Conservation (phyloP, 129 eudicot genomes). For the Flaveria brownii region DNA sequence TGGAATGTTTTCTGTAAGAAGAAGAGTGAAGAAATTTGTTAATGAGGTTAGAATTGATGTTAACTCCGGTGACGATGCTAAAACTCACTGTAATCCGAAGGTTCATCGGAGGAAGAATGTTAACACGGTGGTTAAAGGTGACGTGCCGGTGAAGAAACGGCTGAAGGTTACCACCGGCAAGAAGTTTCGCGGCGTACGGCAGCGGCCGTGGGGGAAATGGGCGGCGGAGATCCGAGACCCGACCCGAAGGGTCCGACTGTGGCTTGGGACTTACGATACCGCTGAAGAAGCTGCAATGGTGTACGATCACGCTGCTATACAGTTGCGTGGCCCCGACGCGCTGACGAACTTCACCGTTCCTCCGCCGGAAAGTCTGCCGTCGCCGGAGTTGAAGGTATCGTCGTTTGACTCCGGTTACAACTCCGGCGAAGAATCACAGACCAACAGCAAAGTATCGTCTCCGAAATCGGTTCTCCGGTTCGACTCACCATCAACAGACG, state of each 20-base stretch:
- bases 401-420: slow-evolving; percentile 47
- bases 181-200: slow-evolving; percentile 96
- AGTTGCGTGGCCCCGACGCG: slow-evolving; percentile 97
- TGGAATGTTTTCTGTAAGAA: slow-evolving; percentile 21
- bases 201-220: slow-evolving; percentile 99
- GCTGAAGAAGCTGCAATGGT: slow-evolving; percentile 99
- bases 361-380: background rate
- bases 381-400: slow-evolving; percentile 21
- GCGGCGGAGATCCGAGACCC: slow-evolving; percentile 99
- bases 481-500: slow-evolving; percentile 30
- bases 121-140: slow-evolving; percentile 19
- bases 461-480: slow-evolving; percentile 75
- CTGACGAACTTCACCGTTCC: slow-evolving; percentile 78
- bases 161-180: slow-evolving; percentile 36
- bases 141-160: slow-evolving; percentile 29
- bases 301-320: slow-evolving; percentile 93
- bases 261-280: slow-evolving; percentile 95
- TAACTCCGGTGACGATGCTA: slow-evolving; percentile 13
- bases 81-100: slow-evolving; percentile 1
- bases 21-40: slow-evolving; percentile 57
- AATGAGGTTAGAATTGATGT: slow-evolving; percentile 60
- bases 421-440: slow-evolving; percentile 57
- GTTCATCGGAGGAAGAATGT: slow-evolving; percentile 27
- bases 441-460: slow-evolving; percentile 35
- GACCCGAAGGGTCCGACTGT: slow-evolving; percentile 65